Percentiles rank a stretch among this genome's conserved stretches.
These are phyloP conservation scores for Yueomyces sp. DNA, from an alignment of 805 yeast species.

Conservation along the genomic window DNA sequence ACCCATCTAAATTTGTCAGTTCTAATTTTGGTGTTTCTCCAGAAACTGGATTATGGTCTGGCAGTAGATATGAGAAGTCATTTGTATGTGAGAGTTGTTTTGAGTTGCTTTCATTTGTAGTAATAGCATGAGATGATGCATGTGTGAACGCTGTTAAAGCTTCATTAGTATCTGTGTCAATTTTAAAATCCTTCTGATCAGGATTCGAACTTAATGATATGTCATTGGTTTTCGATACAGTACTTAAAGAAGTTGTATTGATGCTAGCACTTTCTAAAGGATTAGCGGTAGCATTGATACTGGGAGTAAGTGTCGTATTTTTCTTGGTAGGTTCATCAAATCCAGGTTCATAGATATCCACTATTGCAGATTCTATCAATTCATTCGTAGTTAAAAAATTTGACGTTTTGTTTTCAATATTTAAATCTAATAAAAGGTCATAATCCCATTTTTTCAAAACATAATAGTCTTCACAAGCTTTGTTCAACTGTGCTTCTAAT, in stretches of 20 bases:
- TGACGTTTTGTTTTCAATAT: slow-evolving; percentile 29
- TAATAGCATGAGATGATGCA: background rate
- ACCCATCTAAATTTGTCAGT: background rate
- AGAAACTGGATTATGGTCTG: too few species aligned
- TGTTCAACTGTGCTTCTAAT: slow-evolving; percentile 29
- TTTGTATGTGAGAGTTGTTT: too few species aligned
- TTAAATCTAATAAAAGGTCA: slow-evolving; percentile 37
- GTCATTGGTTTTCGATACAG: too few species aligned
- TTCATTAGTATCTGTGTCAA: too few species aligned
- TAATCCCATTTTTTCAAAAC: slow-evolving; percentile 47
- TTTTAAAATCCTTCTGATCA: too few species aligned
- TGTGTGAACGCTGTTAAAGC: too few species aligned
- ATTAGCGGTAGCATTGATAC: background rate
- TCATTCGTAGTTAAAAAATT: slow-evolving; percentile 46
- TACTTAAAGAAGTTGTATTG: too few species aligned
- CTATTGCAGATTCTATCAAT: slow-evolving; percentile 43
- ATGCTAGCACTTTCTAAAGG: background rate
- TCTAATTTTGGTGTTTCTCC: background rate
- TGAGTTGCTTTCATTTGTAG: background rate
- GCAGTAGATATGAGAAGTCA: too few species aligned
- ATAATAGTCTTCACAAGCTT: slow-evolving; percentile 33
- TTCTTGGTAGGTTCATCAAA: background rate
- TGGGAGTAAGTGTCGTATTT: background rate
- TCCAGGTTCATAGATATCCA: slow-evolving; percentile 2
- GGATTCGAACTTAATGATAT: too few species aligned